These are phyloP conservation scores for Blastocystis hominis DNA, from an alignment of 352 stramenopile genomes.

Conservation along the genomic window DNA sequence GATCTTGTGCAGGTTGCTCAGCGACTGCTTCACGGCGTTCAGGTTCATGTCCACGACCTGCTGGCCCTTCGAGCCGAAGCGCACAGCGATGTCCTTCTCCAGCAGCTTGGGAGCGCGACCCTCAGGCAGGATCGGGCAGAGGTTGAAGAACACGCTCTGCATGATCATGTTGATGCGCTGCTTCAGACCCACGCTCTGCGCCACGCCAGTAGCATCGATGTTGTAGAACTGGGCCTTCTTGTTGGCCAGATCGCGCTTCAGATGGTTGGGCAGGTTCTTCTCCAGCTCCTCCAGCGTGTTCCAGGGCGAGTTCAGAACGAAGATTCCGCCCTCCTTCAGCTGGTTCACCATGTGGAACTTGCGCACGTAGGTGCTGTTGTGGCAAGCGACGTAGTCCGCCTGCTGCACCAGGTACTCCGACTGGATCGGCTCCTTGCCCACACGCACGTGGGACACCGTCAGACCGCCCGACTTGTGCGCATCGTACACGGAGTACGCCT, in stretches of 20 bases:
- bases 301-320: conserved; percentile 51
- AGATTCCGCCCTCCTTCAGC: conserved; percentile 63
- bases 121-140: neutral
- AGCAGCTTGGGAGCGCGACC: neutral
- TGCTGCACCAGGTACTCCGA: conserved; percentile 54
- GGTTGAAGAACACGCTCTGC: conserved; percentile 46
- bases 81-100: neutral
- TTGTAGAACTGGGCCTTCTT: conserved; percentile 54
- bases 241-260: conserved; percentile 63
- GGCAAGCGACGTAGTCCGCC: conserved; percentile 65
- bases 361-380: conserved; percentile 66
- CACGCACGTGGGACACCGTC: conserved; percentile 60
- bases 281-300: conserved; percentile 61
- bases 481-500: conserved; percentile 68
- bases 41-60: conserved; percentile 40
- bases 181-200: conserved; percentile 62
- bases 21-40: neutral
- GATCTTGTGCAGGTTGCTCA: neutral
- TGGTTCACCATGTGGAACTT: conserved; percentile 68
- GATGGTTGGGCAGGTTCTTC: conserved; percentile 61
- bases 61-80: conserved; percentile 21
- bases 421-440: conserved; percentile 28
- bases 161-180: conserved; percentile 68
- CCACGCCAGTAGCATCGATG: conserved; percentile 57
- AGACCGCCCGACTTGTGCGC: too few species aligned